Evolutionary conservation across 202 grass and related monocot species (phyloP).

Genomic region (Schoenoplectus tabernaemontani): DNA sequence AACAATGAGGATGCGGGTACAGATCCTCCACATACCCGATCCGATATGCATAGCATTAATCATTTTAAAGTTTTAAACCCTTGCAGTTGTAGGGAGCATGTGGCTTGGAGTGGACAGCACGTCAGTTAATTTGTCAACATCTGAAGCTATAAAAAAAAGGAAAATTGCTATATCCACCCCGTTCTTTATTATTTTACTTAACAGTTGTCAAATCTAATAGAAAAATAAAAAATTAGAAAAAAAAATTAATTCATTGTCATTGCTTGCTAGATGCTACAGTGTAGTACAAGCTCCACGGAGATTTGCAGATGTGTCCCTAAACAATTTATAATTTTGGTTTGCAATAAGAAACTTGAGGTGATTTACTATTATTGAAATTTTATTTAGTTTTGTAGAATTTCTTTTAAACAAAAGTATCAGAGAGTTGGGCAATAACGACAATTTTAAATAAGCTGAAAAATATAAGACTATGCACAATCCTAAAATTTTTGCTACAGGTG

Average conservation of each 20-base stretch:
- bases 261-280: conserved; percentile 10
- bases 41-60: no score
- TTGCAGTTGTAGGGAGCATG: not conserved
- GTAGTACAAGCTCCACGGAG: no score
- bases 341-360: not conserved
- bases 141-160: not conserved
- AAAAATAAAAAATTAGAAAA: not conserved
- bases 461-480: no score
- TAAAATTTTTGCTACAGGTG: no score
- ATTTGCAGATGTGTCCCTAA: no score
- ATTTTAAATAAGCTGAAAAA: no score
- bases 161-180: not conserved
- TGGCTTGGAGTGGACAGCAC: conserved; percentile 4
- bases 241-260: not conserved
- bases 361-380: no score
- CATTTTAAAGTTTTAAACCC: no score
- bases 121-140: conserved; percentile 1
- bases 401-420: not conserved
- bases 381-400: not conserved
- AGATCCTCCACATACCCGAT: no score
- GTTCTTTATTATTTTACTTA: not conserved
- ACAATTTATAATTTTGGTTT: not conserved
- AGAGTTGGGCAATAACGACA: no score
- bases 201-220: no score
- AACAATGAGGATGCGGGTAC: no score